These are phyloP conservation scores for Sporothrix inflata DNA, from an alignment of 2,329 filamentous ascomycete species.

Conservation along the genomic window DNA sequence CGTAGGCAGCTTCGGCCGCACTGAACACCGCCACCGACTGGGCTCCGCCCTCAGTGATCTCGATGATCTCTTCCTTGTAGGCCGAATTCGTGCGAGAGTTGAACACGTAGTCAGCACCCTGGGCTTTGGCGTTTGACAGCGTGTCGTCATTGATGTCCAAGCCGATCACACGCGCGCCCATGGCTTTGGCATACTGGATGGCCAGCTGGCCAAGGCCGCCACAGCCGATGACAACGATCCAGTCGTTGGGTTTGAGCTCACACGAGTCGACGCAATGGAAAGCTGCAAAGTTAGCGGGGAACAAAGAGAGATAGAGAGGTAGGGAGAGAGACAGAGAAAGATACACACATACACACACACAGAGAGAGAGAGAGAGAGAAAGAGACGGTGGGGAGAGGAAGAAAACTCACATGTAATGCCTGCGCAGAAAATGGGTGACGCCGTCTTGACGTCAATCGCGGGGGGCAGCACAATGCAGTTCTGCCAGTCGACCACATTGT, in stretches of 20 bases:
- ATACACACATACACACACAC: no score
- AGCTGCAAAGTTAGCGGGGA: no score
- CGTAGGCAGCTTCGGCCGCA: conserved; percentile 41
- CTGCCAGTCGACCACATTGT: conserved; percentile 50
- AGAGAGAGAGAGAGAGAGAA: no score
- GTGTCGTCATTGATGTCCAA: conserved; percentile 48
- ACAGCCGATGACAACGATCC: conserved; percentile 48
- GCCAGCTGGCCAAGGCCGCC: conserved; percentile 51
- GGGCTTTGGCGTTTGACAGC: conserved; percentile 42
- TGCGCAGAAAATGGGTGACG: conserved; percentile 52
- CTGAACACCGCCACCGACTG: conserved; percentile 49
- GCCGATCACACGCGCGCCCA: conserved; percentile 47
- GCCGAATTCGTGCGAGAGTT: conserved; percentile 46
- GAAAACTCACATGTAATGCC: conserved; percentile 54
- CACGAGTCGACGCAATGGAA: conserved; percentile 45
- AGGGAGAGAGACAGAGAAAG: no score
- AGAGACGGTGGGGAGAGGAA: no score
- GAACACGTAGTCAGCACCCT: conserved; percentile 48
- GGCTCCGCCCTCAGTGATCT: conserved; percentile 46
- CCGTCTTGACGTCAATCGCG: conserved; percentile 39
- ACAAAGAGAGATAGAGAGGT: no score
- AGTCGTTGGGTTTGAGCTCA: conserved; percentile 42
- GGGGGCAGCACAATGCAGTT: conserved; percentile 45
- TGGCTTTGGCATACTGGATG: conserved; percentile 50
- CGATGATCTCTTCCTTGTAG: conserved; percentile 46